Evolutionary conservation across 768 basidiomycete species (phyloP), one percentile per base, ranked within the genome.

Genomic region (Hemileccinum impolitum): DNA sequence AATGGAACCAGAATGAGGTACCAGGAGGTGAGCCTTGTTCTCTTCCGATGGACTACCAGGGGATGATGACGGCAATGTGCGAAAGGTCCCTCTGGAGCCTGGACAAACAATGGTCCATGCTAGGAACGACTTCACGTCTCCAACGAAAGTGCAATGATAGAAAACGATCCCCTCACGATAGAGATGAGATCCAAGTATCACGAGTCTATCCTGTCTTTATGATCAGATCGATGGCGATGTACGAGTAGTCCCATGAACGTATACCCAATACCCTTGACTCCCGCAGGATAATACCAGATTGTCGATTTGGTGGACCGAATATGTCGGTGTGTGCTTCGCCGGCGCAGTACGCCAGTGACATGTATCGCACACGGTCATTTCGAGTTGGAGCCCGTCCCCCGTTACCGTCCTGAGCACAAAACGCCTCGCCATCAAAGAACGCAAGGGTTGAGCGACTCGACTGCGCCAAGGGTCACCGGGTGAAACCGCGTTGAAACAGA

Each of bases 51-150:
- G 26, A 26, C 39, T 17, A 30, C 6, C 10, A 14, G 34, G 6
- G 23, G 12, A 14, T 23, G 34, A 10, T 36, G 9, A 43, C 26
- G n/a, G 19, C 6, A 4, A 10, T 17, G 19, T 5, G 34, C 11
- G 5, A 21, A 44, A 82, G 80, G 75, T 37, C 15, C 71, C 30
- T 73, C 75, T 25, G 75, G 70, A 39, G 79, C 75, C 45, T 85
- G 83, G 83, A 70, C 71, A 38, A 76, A 85, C 59, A 64, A 79
- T 61, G 83, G 82, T 4, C 61, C 75, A 46, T 85, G 81, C 37
- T n/a, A 40, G 30, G 9, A 47, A 15, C 14, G 10, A 21, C 17
- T 17, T 13, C 12, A 18, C 14, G n/a, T 39, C 13, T 15, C 7
- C 14, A 25, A 25, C 6, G 25, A 31, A 13, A 4, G 2, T 13